Evolutionary conservation across 1,139 yeast species (phyloP), one percentile per base, ranked within the genome.

Genomic region (Debaryomycetaceae sp.): DNA sequence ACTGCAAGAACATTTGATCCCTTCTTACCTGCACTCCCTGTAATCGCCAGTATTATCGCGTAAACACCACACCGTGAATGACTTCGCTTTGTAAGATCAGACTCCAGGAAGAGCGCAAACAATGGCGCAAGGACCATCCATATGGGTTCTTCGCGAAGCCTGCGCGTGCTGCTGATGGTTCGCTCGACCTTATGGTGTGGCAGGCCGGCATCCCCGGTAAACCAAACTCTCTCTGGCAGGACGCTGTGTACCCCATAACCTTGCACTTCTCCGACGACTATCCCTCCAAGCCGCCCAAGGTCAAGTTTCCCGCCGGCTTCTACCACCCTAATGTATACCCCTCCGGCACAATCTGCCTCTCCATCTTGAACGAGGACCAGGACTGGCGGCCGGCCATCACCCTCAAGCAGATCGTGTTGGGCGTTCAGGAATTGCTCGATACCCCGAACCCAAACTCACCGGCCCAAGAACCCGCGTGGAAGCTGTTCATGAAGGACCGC

Each of bases 361-460:
- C 93, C 31, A 90, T 92, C 35, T 65, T 90, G 49, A 92, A 90
- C 51, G 98, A 90, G 52, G 92, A 80, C 30, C 94, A 87, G 52
- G 98, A 85, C 51, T 92, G 99, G 99, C 73, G 95, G 48, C 98
- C 99, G 2, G 95, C 96, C 7, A 79, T 90, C 39, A 85, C 95
- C 12, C 59, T 92, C 44, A 86, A 85, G 49, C 95, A 90, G 50
- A 79, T 92, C 34, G 77, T 82, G 4, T 60, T 86, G 39, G 99
- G 98, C 7, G 77, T 92, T 31, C 99, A 92, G 53, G 96, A 87
- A 51, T 65, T 92, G 33, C 64, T 92, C 39, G 85, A 81, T 45
- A 69, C 77, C 19, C 98, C 99, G 21, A 92, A 92, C 49, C 92
- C 95, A 19, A 77, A 80, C 35, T 85, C 96, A 0, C 99, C 99